Base-by-base conservation (phyloP, 2,329 filamentous ascomycete genomes). In the Aspergillus floridensis region DNA sequence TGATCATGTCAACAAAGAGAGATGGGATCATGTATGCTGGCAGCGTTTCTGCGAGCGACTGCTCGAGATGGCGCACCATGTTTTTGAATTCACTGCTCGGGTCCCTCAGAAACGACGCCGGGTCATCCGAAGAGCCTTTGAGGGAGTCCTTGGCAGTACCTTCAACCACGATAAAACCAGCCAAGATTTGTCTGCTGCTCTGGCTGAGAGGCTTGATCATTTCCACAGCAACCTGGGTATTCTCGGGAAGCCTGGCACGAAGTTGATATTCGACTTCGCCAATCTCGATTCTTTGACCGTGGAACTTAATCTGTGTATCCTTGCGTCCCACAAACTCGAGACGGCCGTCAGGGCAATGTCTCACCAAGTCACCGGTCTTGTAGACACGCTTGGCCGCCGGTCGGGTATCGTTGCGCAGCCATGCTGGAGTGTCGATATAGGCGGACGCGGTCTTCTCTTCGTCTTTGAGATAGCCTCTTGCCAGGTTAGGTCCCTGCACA, bases 391-490 rank as follows among this genome's bases (percentile, higher is more conserved):
- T 32, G 24, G 49, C n/a, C 6, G n/a, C 49, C 7, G 26, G 49
- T n/a, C 21, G 22, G 21, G 26, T 26, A 24, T 32, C 24, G 49
- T 10, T 51, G 21, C 49, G 26, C 53, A 24, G 24, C 24, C 53
- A 41, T 26, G 21, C 35, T 21, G 41, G 53, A 14, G 35, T 38
- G 21, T 24, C 22, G 24, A 47, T 55, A 41, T 46, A 46, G 16
- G 38, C 12, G 11, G 22, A 38, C 5, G 19, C 35, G n/a, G 53
- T 55, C 29, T 47, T 47, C 16, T 24, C 35, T 47, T 32, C 38
- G 32, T 57, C 56, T 22, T 52, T 41, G 12, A 57, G 31, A 22
- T 57, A 57, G 16, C 56, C 48, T 29, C 49, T 32, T 12, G 26
- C 49, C 4, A 57, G 24, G 32, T 46, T 57, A 4, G 56, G 32